Evolutionary conservation across 2,329 filamentous ascomycete genomes (phyloP).

Genomic region (Paraphaeosphaeria sporulosa): DNA sequence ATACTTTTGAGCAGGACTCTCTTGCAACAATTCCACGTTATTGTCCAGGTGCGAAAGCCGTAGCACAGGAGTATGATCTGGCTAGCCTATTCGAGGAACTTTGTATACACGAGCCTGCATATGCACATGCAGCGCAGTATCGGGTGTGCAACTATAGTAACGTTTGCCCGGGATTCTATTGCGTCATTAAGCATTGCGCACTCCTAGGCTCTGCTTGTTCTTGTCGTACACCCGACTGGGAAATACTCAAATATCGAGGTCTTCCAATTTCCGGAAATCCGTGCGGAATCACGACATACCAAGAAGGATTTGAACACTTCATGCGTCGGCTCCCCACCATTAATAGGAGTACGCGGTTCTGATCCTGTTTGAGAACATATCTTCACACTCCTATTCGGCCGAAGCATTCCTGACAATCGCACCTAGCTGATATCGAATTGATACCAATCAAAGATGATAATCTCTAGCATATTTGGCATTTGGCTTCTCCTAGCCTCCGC

Average conservation of each 20-base stretch:
- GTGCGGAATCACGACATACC: not conserved
- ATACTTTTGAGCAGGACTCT: too few relatives aligned
- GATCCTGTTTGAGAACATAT: not conserved
- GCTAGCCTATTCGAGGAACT: not conserved
- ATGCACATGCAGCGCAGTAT: not conserved
- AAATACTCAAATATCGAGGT: not conserved
- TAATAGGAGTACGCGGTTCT: not conserved
- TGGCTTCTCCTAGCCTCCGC: not conserved
- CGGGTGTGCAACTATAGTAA: not conserved
- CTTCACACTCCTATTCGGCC: not conserved
- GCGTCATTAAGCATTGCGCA: constrained; percentile 8
- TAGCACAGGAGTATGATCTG: not conserved
- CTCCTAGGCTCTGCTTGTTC: not conserved
- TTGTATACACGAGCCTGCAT: not conserved
- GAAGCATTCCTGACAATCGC: not conserved
- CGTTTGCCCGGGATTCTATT: not conserved
- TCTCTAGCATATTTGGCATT: not conserved
- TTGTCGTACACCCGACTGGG: not conserved
- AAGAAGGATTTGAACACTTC: not conserved
- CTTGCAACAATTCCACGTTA: too few relatives aligned
- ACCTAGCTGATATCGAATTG: not conserved
- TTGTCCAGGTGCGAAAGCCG: not conserved
- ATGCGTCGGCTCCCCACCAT: not conserved
- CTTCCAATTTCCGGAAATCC: not conserved
- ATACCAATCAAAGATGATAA: not conserved